Evolutionary conservation across 495 filamentous ascomycete species (phyloP).

Genomic region (Aspergillus mulundensis): DNA sequence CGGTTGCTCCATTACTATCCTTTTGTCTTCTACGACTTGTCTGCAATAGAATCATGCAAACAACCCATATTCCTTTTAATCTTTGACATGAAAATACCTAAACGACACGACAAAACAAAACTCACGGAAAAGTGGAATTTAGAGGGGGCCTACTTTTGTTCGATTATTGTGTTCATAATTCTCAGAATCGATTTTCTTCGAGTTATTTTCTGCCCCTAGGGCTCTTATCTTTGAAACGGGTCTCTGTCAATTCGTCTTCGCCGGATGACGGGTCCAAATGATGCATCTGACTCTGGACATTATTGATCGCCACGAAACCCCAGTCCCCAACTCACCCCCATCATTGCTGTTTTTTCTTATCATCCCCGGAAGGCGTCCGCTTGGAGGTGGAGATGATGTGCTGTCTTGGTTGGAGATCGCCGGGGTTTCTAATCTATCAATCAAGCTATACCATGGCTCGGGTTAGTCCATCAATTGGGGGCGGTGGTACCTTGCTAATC

Average conservation of each 20-base stretch:
- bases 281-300: neutral
- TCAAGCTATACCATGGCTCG: neutral
- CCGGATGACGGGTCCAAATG: neutral
- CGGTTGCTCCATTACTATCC: neutral
- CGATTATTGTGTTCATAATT: slow-evolving; percentile 13
- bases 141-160: slow-evolving; percentile 1
- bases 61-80: slow-evolving; percentile 3
- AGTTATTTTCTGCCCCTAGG: neutral
- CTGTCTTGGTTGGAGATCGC: neutral
- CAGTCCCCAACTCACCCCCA: neutral
- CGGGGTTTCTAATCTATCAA: neutral
- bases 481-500: no score
- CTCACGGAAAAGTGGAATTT: slow-evolving; percentile 1
- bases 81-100: slow-evolving; percentile 2
- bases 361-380: neutral
- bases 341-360: neutral
- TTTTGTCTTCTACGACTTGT: slow-evolving; percentile 3
- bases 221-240: neutral
- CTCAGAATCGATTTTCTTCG: slow-evolving; percentile 5
- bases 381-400: neutral
- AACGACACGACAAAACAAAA: neutral
- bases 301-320: neutral
- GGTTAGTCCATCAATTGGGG: no score
- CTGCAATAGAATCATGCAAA: slow-evolving; percentile 11
- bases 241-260: neutral